Conservation (phyloP, 495 filamentous ascomycete species). For the Neurospora sp. region DNA sequence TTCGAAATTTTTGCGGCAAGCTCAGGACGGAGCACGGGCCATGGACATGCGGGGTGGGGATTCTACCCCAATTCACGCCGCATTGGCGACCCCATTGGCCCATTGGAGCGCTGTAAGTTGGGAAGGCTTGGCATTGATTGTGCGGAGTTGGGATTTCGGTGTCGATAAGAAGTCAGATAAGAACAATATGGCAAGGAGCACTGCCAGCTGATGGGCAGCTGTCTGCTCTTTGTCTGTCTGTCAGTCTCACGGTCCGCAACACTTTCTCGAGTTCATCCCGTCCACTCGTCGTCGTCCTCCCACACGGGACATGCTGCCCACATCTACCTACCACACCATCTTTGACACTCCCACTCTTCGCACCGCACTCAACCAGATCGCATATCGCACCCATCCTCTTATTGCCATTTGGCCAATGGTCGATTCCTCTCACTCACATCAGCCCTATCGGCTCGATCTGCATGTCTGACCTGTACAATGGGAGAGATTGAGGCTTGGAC, state of each 20-base stretch:
- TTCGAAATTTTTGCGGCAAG: constrained; percentile 24
- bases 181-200: background rate
- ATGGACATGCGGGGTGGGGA: constrained; percentile 13
- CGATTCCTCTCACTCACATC: background rate
- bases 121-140: background rate
- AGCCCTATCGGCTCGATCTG: background rate
- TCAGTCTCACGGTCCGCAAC: background rate
- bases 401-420: background rate
- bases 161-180: background rate
- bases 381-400: background rate
- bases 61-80: background rate
- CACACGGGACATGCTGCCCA: background rate
- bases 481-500: background rate
- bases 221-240: background rate
- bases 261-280: background rate
- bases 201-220: background rate
- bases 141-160: background rate
- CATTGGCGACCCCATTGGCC: background rate
- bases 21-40: constrained; percentile 17
- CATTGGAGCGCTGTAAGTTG: background rate
- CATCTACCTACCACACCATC: background rate
- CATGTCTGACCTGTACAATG: background rate
- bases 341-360: background rate
- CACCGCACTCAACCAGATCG: background rate
- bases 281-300: background rate